Base-by-base conservation (phyloP, 129 eudicot genomes). In the Pulicaria dysenterica region DNA sequence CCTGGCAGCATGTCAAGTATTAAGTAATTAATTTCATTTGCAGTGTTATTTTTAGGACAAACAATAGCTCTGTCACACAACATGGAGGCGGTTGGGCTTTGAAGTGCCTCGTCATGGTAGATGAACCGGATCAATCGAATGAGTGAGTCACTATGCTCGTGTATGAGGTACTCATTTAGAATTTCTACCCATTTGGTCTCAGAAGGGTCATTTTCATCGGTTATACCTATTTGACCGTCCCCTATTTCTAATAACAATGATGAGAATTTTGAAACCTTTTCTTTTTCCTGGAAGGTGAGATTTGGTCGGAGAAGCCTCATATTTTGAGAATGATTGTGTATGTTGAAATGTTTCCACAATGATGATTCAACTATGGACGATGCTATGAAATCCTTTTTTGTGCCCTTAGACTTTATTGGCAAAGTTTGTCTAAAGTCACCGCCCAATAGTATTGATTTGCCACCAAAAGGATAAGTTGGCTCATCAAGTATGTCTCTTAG, bases 171-270 rank as follows among this genome's bases (percentile, higher is more conserved):
- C 6, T 19, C 9, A 3, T 3, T 1, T 12, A 31, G 72, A 3
- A 66, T 47, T 7, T 46, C 39, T 3, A 66, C 38, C 5, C 5
- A 5, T 13, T 38, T 37, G 3, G 15, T 5, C 40, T 66, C 39
- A 0, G 6, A 0, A 1, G 43, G 16, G 5, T 44, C 24, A 1
- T 6, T 12, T 2, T 24, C 43, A 7, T 24, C 44, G 6, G 9
- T 2, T 0, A 5, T 42, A 4, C 72, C 43, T 2, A 45, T 0
- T 3, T 0, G 1, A 13, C 72, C 70, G 5, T 64, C 54, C 7
- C 70, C 70, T 4, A 64, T 12, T 8, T 10, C 39, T 3, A 64
- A 10, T 16, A 64, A 36, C 70, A 55, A 64, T 44, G 70, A 64
- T 43, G 70, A 64, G 11, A 64, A 64, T 1, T 19, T 3, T 2